Conservation (phyloP, 2,329 filamentous ascomycete genomes). For the Leptosphaerulina australis region DNA sequence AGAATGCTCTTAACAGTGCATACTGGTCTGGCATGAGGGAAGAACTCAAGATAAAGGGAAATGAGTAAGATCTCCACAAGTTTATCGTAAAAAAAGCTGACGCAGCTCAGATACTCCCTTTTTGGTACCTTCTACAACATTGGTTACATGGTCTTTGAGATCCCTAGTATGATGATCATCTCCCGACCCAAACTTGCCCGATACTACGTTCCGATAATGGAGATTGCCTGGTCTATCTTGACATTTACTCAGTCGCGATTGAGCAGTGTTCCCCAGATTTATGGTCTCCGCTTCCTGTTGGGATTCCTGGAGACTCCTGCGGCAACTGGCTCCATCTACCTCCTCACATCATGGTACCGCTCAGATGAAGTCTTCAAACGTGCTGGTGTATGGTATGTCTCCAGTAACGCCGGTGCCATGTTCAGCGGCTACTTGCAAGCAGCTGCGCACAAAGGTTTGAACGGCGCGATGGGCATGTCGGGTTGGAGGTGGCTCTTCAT, state of each 20-base stretch:
- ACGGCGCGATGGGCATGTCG: conserved; percentile 44
- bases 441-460: conserved; percentile 57
- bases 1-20: conserved; percentile 28
- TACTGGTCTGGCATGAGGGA: conserved; percentile 31
- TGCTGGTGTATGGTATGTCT: conserved; percentile 59
- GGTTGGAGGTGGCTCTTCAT: conserved; percentile 61
- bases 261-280: conserved; percentile 40
- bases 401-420: conserved; percentile 57
- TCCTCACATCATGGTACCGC: conserved; percentile 48
- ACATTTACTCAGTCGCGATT: conserved; percentile 43
- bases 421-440: conserved; percentile 62
- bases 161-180: conserved; percentile 43
- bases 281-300: conserved; percentile 43
- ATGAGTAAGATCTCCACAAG: conserved; percentile 47
- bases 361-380: conserved; percentile 56
- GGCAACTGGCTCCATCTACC: conserved; percentile 35
- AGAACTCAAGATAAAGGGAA: conserved; percentile 50
- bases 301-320: conserved; percentile 38
- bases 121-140: conserved; percentile 52
- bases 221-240: conserved; percentile 44
- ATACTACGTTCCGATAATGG: conserved; percentile 42
- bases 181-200: conserved; percentile 41
- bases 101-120: conserved; percentile 50
- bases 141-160: conserved; percentile 43
- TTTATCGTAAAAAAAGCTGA: neutral